Percentiles rank a stretch among this genome's conserved stretches.
Evolutionary conservation across 1,139 yeast genomes (phyloP).

Genomic region (Suhomyces bribrorum): DNA sequence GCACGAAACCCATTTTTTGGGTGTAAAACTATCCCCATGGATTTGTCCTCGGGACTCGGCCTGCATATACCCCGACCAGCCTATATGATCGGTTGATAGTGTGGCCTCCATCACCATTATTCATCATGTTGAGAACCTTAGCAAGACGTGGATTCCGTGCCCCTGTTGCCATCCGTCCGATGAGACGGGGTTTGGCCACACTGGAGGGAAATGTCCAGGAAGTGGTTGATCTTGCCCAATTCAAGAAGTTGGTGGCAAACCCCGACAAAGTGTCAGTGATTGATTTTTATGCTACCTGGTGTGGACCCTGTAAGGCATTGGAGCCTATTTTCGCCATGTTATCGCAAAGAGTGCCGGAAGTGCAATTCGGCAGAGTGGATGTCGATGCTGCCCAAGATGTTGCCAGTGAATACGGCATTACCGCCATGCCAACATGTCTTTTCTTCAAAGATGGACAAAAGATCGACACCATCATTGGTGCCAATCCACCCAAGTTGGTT

Average conservation of each 20-base stretch:
- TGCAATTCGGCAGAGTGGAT: slow-evolving; percentile 40
- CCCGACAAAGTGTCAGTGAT: slow-evolving; percentile 36
- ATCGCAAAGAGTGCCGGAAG: slow-evolving; percentile 41
- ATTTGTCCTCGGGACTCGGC: too few species aligned
- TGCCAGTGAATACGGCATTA: slow-evolving; percentile 32
- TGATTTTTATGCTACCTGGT: slow-evolving; percentile 50
- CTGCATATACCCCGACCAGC: neutral
- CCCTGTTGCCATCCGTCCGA: neutral
- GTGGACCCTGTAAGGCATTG: slow-evolving; percentile 49
- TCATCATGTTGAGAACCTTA: slow-evolving; percentile 3
- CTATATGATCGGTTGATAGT: neutral
- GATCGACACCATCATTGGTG: slow-evolving; percentile 34
- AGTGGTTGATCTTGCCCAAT: slow-evolving; percentile 17
- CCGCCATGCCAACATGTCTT: slow-evolving; percentile 40
- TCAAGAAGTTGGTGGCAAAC: slow-evolving; percentile 22
- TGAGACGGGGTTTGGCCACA: slow-evolving; percentile 1
- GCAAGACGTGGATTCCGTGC: slow-evolving; percentile 2
- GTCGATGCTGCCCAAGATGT: slow-evolving; percentile 35
- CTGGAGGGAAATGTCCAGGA: slow-evolving; percentile 10
- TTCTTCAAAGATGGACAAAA: slow-evolving; percentile 37
- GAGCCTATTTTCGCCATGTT: slow-evolving; percentile 41
- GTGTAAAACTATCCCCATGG: too few species aligned
- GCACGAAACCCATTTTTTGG: too few species aligned
- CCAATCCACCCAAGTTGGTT: slow-evolving; percentile 32
- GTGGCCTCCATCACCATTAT: neutral